These are phyloP conservation scores for Spinacia oleracea DNA, from an alignment of 179 eudicot species.

Conservation along the genomic window DNA sequence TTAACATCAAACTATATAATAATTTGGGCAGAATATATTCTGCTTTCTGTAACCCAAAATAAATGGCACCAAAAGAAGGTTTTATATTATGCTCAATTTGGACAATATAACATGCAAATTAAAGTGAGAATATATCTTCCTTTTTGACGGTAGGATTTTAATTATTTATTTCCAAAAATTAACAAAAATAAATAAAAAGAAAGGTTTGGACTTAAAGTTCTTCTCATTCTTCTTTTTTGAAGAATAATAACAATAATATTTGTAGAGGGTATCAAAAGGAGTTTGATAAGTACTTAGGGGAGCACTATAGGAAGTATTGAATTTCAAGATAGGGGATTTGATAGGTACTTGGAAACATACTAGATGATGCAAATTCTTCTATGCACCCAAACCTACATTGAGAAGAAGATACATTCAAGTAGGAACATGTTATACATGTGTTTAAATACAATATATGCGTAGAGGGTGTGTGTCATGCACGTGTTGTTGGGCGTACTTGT, in stretches of 20 bases:
- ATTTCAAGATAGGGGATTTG: too few relatives aligned
- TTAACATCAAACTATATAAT: not conserved
- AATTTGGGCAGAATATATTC: slow-evolving; percentile 15
- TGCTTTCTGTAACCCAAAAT: not conserved
- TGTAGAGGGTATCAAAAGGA: not conserved
- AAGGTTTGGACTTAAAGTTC: not conserved
- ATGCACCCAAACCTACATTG: too few relatives aligned
- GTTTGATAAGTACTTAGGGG: not conserved
- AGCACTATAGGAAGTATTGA: too few relatives aligned
- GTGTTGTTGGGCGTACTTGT: too few relatives aligned
- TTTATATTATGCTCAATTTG: not conserved
- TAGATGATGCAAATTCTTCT: too few relatives aligned
- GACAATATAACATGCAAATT: not conserved
- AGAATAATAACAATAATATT: too few relatives aligned
- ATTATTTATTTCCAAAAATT: not conserved
- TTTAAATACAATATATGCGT: too few relatives aligned
- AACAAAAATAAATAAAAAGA: not conserved
- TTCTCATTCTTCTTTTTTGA: not conserved
- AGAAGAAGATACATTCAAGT: too few relatives aligned
- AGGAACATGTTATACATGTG: too few relatives aligned
- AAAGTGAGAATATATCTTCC: not conserved
- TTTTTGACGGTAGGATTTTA: not conserved
- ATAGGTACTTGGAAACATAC: too few relatives aligned
- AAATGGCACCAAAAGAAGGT: not conserved
- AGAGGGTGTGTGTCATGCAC: too few relatives aligned